Base-by-base conservation (phyloP, 371 early-diverging fungal genomes). In the Sporodiniella umbellata region DNA sequence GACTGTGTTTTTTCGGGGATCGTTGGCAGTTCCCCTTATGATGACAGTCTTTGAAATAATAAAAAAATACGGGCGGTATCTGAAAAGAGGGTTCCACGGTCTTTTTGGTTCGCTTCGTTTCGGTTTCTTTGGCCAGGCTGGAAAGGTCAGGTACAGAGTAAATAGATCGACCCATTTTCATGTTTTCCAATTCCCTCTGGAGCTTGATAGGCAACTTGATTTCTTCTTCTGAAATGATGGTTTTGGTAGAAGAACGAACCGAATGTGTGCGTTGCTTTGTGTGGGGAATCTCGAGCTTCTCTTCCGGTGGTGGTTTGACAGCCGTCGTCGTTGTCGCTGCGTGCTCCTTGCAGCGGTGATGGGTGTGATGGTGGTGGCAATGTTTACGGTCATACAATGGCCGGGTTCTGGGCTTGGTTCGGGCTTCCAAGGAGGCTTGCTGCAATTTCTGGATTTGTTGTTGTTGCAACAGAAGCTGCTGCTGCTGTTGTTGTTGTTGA, bases 91-190 rank as follows among this genome's bases (percentile, higher is more conserved):
- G 18, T 21, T 40, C 40, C 40, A n/a, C 21, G 7, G 12, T 22
- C 15, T 8, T 40, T 8, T 19, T 40, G 17, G 21, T 40, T 40
- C 21, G 21, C 21, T 40, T 40, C 21, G 35, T 8, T 21, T 21
- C 40, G 2, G 12, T 35, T 4, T 40, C 21, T 2, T 18, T 19
- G 4, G 21, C 4, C 12, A 40, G 21, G 21, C 18, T 40, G 18
- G 43, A 40, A 10, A 62, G 30, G 33, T 57, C 51, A 46, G 62
- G 62, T 14, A 62, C 46, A 46, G 62, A 62, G 35, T 62, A 62
- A 0, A 30, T 28, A 6, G 62, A 46, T 46, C 51, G 43, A 8
- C 51, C 22, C 33, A 62, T 2, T 10, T 57, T 57, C 47, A 62
- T 54, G 15, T 37, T 17, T 46, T 44, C 35, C 28, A 62, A 17